Base-by-base conservation (phyloP, 1,284 basidiomycete genomes). In the Ganoderma lucidum region DNA sequence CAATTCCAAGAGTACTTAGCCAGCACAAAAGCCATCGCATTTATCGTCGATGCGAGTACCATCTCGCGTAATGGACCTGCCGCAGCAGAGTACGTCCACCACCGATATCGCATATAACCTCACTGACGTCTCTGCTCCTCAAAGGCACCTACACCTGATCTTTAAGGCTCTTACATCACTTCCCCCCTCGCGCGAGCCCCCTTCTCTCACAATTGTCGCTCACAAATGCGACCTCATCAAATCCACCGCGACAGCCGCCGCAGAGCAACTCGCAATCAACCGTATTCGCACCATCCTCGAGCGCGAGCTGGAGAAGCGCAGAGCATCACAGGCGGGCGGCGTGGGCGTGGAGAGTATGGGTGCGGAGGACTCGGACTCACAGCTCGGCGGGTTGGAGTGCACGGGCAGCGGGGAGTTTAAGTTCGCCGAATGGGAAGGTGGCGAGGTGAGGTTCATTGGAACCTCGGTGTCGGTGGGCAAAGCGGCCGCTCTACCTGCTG, bases 351-450 rank as follows among this genome's bases (percentile, higher is more conserved):
- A 94, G 76, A 87, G 88, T 44, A 80, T 94, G 4, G 93, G 92
- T 2, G 74, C 69, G 15, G 78, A 79, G 42, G 78, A 73, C 4
- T 70, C 75, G 17, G 77, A 78, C 58, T 75, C 78, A 6, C 78
- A 79, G 71, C 32, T 79, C 42, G 76, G 77, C 5, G 78, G 78
- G 10, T 70, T 80, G 65, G 79, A 79, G 65, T 78, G 77, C 67
- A 67, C 70, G 8, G 79, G 77, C 9, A 85, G 82, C 12, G 84
- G 83, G 0, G 75, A 81, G 23, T 94, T 94, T 83, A 88, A 82
- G 73, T 94, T 95, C 75, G 84, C 84, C 3, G 87, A 90, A 60
- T 95, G 93, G 93, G 93, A 94, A 74, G 93, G 92, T 2, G 93
- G 93, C 9, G 89, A 93, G 37, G 81, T 94, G 19, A 78, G 81